Conservation (phyloP, 2,329 filamentous ascomycete genomes). For the Claviceps digitariae region DNA sequence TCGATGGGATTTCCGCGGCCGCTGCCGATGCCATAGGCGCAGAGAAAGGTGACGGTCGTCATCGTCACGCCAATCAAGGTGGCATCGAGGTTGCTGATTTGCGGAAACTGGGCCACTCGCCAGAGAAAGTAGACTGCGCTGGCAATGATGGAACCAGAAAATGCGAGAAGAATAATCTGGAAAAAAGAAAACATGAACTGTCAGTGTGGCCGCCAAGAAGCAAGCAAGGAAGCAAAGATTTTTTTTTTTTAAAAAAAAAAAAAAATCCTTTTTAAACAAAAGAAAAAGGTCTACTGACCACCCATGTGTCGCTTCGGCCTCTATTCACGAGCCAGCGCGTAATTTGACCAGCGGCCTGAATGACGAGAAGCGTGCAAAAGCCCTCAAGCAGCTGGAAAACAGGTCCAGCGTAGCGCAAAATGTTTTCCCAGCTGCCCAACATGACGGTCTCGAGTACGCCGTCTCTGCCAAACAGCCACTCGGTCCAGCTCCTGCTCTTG, state of each 20-base stretch:
- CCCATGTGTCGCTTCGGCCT: slow-evolving; percentile 89
- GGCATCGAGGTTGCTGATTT: slow-evolving; percentile 83
- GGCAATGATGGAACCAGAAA: slow-evolving; percentile 83
- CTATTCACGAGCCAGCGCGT: slow-evolving; percentile 90
- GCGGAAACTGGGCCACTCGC: slow-evolving; percentile 86
- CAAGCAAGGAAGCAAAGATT: not conserved
- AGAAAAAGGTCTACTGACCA: slow-evolving; percentile 46
- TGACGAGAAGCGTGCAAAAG: slow-evolving; percentile 91
- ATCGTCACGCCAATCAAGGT: slow-evolving; percentile 85
- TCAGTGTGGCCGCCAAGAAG: not conserved
- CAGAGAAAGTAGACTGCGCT: slow-evolving; percentile 94
- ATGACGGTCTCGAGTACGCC: slow-evolving; percentile 69
- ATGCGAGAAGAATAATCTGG: slow-evolving; percentile 74
- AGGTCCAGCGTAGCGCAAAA: slow-evolving; percentile 80
- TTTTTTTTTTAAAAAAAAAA: slow-evolving; percentile 10
- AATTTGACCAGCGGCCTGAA: slow-evolving; percentile 88
- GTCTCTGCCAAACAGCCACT: slow-evolving; percentile 81
- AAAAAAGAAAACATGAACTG: not conserved
- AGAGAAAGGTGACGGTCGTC: slow-evolving; percentile 83
- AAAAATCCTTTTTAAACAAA: not conserved
- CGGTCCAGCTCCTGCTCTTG: slow-evolving; percentile 52
- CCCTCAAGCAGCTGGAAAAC: slow-evolving; percentile 91
- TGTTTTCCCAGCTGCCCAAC: slow-evolving; percentile 78
- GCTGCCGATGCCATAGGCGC: slow-evolving; percentile 85
- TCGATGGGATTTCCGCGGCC: slow-evolving; percentile 91